These are phyloP conservation scores for Gastrolobium villosum DNA, from an alignment of 306 rosid species.

Conservation along the genomic window DNA sequence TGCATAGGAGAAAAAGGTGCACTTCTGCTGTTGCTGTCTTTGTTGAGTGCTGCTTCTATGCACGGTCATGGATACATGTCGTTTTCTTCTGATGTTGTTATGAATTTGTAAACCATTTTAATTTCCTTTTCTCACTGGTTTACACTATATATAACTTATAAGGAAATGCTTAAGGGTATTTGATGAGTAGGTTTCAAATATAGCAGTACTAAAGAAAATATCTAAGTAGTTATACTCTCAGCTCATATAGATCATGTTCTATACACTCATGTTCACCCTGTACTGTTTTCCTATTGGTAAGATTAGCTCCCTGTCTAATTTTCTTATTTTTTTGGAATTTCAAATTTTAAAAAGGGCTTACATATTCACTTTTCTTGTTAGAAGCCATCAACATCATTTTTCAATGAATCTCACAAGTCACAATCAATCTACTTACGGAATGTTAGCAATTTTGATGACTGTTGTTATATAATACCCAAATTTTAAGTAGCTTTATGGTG, in stretches of 20 bases:
- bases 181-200: not conserved
- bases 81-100: not conserved
- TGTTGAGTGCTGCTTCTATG: not conserved
- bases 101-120: not conserved
- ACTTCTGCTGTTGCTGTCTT: not conserved
- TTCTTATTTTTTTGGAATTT: not conserved
- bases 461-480: conserved; percentile 16
- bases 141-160: not conserved
- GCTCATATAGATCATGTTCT: not conserved
- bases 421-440: not conserved
- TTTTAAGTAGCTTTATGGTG: conserved; percentile 33
- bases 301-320: not conserved
- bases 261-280: not conserved
- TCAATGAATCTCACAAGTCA: not conserved
- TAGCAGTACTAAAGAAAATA: not conserved
- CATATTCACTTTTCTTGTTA: not conserved
- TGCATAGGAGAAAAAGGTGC: not conserved
- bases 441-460: not conserved
- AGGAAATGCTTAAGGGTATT: not conserved
- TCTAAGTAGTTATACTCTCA: not conserved
- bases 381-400: not conserved
- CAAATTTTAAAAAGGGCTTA: not conserved
- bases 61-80: not conserved
- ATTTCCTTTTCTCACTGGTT: not conserved
- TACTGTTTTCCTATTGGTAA: not conserved